Percentiles rank a stretch among this genome's conserved stretches.
Conservation (phyloP, 495 filamentous ascomycete species). For the Letharia columbiana region DNA sequence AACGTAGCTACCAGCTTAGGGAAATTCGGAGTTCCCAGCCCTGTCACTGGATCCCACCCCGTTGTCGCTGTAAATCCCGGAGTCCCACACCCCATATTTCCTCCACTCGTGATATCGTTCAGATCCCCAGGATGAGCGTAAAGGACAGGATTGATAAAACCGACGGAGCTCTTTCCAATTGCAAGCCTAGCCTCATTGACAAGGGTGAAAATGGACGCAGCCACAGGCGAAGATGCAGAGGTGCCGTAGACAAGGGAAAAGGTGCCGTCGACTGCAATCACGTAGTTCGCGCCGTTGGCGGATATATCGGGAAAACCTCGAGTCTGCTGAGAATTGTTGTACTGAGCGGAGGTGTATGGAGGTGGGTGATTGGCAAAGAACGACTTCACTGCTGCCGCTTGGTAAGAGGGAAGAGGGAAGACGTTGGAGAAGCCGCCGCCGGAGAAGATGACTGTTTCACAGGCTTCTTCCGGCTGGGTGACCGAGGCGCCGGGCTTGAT, state of each 20-base stretch:
- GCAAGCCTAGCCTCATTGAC: constrained; percentile 56
- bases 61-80: constrained; percentile 43
- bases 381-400: constrained; percentile 41
- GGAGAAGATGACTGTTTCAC: constrained; percentile 41
- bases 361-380: constrained; percentile 44
- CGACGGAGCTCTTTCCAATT: constrained; percentile 47
- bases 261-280: constrained; percentile 36
- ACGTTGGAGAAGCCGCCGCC: constrained; percentile 65
- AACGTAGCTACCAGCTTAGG: constrained; percentile 41
- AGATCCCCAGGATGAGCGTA: constrained; percentile 54
- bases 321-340: constrained; percentile 51
- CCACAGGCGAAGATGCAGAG: constrained; percentile 49
- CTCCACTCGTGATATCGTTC: constrained; percentile 53
- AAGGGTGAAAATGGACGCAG: constrained; percentile 48
- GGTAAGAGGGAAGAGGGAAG: constrained; percentile 51
- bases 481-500: constrained; percentile 33
- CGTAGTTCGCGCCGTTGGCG: constrained; percentile 53
- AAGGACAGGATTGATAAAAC: constrained; percentile 53
- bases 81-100: constrained; percentile 51
- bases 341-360: constrained; percentile 38
- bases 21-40: constrained; percentile 51
- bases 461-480: constrained; percentile 34
- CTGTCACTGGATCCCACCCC: constrained; percentile 60
- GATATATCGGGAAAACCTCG: constrained; percentile 59
- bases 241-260: constrained; percentile 44